A percentile compares a stretch with the other conserved stretches of the same genome.
Evolutionary conservation across 805 yeast genomes (phyloP).

Genomic region (Candida xyloterini): DNA sequence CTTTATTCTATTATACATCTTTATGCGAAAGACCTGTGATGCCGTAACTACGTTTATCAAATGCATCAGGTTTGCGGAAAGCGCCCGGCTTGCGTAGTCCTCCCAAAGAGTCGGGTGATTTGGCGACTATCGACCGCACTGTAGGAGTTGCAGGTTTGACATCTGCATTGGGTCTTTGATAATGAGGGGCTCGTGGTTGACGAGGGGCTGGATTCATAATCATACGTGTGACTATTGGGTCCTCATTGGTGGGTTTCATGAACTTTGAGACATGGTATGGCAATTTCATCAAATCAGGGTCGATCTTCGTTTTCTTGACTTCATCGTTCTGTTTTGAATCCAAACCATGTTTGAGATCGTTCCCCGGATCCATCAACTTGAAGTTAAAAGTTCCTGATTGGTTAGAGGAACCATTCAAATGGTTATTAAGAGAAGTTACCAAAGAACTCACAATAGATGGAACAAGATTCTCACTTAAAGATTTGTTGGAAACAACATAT

Average conservation of each 20-base stretch:
- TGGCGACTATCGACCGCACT: constrained; percentile 17
- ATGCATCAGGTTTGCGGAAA: constrained; percentile 31
- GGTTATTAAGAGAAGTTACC: constrained; percentile 17
- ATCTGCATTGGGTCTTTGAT: constrained; percentile 27
- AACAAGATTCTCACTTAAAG: constrained; percentile 17
- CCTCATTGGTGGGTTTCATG: constrained; percentile 7
- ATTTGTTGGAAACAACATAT: constrained; percentile 30
- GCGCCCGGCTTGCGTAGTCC: constrained; percentile 35
- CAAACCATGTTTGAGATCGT: constrained; percentile 13
- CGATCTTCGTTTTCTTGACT: constrained; percentile 8
- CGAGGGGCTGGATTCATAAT: constrained; percentile 1
- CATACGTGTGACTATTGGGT: constrained; percentile 1
- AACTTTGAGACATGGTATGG: constrained; percentile 13
- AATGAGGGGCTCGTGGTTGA: constrained; percentile 25
- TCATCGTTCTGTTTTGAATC: constrained; percentile 8
- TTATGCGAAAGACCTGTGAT: constrained; percentile 16
- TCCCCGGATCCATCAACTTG: constrained; percentile 3
- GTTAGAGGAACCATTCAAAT: constrained; percentile 6
- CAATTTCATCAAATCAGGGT: constrained; percentile 5
- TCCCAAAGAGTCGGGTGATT: constrained; percentile 8
- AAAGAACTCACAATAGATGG: constrained; percentile 21
- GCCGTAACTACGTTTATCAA: constrained; percentile 21
- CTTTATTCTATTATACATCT: constrained; percentile 5
- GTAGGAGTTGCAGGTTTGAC: constrained; percentile 14
- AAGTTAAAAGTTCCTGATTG: constrained; percentile 17